These are phyloP conservation scores for Eucalyptus fibrosa DNA, from an alignment of 345 rosid genomes.

Conservation along the genomic window DNA sequence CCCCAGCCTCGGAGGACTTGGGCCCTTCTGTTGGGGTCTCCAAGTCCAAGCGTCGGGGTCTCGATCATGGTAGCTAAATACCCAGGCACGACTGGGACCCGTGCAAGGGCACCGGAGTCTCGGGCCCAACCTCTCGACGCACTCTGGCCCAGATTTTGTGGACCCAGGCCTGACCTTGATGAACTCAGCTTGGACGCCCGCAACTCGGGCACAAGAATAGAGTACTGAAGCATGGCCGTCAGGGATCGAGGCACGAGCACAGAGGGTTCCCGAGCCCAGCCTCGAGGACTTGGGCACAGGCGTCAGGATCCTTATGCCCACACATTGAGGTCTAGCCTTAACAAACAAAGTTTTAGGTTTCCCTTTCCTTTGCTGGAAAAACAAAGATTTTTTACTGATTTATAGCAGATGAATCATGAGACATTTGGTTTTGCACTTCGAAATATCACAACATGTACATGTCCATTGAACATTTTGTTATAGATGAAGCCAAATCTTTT, in stretches of 20 bases:
- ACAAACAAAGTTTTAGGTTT: neutral
- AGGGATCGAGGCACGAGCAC: accelerated
- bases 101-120: neutral
- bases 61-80: neutral
- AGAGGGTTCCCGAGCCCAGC: accelerated
- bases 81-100: neutral
- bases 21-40: neutral
- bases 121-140: accelerated
- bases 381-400: too few relatives aligned
- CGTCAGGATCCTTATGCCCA: neutral
- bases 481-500: too few relatives aligned
- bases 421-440: accelerated
- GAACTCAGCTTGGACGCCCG: accelerated
- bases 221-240: neutral
- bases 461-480: too few relatives aligned
- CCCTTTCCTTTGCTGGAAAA: too few relatives aligned
- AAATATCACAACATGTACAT: too few relatives aligned
- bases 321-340: neutral
- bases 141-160: accelerated
- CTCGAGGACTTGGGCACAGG: neutral
- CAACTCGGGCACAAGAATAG: accelerated
- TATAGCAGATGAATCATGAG: too few relatives aligned
- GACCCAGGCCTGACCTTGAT: neutral
- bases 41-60: neutral
- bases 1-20: neutral